Conservation (phyloP, 225 moss, liverwort and hornwort genomes). For the Bryoerythrophyllum caledonicum region DNA sequence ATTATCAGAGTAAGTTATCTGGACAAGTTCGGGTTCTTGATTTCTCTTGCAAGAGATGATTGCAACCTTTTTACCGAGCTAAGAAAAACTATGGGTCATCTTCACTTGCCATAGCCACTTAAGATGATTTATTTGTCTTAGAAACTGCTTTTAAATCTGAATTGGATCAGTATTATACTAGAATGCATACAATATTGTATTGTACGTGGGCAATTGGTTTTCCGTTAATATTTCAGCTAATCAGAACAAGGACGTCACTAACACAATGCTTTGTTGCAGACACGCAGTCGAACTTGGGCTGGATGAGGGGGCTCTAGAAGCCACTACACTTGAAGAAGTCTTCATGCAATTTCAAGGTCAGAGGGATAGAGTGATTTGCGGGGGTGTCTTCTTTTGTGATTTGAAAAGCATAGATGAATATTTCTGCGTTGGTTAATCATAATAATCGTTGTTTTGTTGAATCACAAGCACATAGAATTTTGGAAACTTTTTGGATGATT, state of each 20-base stretch:
- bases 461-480: neutral
- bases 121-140: slow-evolving; percentile 3
- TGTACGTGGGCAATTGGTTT: neutral
- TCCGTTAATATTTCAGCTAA: neutral
- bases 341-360: slow-evolving; percentile 95
- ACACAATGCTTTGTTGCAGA: slow-evolving; percentile 41
- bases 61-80: slow-evolving; percentile 2
- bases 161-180: neutral
- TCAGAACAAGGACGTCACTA: slow-evolving; percentile 3
- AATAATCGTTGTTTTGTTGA: neutral
- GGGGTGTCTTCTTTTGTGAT: slow-evolving; percentile 3
- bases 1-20: slow-evolving; percentile 59
- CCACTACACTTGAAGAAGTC: slow-evolving; percentile 87
- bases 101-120: neutral
- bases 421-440: neutral
- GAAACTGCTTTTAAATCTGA: slow-evolving; percentile 7
- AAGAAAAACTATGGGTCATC: neutral
- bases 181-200: slow-evolving; percentile 12
- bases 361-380: neutral
- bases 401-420: slow-evolving; percentile 6
- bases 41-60: slow-evolving; percentile 18
- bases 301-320: slow-evolving; percentile 83
- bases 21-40: neutral
- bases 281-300: slow-evolving; percentile 63
- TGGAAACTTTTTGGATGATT: neutral